Evolutionary conservation across 192 early-diverging fungal genomes (phyloP).

Genomic region (Coemansia sp.): DNA sequence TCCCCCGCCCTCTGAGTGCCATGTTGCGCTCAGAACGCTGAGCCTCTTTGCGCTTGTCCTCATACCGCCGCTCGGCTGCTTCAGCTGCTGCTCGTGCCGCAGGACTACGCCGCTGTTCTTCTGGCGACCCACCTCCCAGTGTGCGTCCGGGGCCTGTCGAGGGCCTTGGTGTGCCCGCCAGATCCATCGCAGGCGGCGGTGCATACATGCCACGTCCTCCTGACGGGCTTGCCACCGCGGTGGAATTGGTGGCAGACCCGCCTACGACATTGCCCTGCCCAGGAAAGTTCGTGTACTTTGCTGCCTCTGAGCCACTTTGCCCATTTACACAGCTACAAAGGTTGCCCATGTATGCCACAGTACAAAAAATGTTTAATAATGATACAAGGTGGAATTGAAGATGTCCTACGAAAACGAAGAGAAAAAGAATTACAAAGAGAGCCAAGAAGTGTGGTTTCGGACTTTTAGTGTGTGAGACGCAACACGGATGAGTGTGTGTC

Average conservation of each 20-base stretch:
- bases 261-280: conserved; percentile 7
- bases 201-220: neutral
- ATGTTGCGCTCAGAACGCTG: neutral
- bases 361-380: neutral
- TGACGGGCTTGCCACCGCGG: neutral
- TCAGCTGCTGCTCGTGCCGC: conserved; percentile 3
- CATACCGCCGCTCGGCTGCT: neutral
- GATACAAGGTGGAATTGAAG: neutral
- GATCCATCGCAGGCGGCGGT: conserved; percentile 7
- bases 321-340: neutral
- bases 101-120: conserved; percentile 2
- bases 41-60: neutral
- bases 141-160: conserved; percentile 3
- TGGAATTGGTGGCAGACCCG: neutral
- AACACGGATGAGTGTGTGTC: neutral
- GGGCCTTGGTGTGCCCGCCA: neutral
- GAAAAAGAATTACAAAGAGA: neutral
- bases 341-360: neutral
- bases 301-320: neutral
- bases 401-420: neutral
- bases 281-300: conserved; percentile 1
- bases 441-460: neutral
- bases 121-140: neutral
- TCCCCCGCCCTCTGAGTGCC: neutral
- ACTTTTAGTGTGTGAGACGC: neutral